A percentile compares a stretch with the other conserved stretches of the same genome.
phyloP scores from a whole-genome alignment of 2,329 filamentous ascomycete genomes.

The Neocatenulostroma microsporum region DNA sequence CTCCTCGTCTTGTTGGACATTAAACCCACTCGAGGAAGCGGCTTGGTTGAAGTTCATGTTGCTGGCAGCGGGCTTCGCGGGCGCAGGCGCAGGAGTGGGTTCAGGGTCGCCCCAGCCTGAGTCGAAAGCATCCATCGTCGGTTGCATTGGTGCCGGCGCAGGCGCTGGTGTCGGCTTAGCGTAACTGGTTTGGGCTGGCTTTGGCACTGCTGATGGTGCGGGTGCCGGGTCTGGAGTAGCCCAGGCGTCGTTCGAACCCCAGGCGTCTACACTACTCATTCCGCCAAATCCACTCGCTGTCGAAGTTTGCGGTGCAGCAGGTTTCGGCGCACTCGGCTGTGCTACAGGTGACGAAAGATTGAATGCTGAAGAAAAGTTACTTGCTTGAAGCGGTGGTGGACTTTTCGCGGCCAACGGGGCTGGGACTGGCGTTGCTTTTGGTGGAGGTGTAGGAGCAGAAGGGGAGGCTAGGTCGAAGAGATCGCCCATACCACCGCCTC shows the following conservation, averaged over 20 bases:
- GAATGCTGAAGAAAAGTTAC: constrained; percentile 59
- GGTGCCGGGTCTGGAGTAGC: constrained; percentile 51
- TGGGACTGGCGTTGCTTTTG: constrained; percentile 26
- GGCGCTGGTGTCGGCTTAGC: constrained; percentile 27
- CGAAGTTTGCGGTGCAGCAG: constrained; percentile 24
- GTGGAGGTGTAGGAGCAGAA: constrained; percentile 32
- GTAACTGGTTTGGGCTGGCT: constrained; percentile 30
- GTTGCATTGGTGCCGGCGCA: constrained; percentile 24
- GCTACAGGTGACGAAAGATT: constrained; percentile 59
- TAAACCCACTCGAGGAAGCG: constrained; percentile 20
- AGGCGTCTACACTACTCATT: constrained; percentile 60
- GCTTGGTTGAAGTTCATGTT: constrained; percentile 5
- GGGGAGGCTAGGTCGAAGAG: constrained; percentile 65
- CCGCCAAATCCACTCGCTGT: constrained; percentile 32
- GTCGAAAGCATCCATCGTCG: constrained; percentile 35
- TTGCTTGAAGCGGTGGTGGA: constrained; percentile 29
- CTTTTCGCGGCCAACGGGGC: constrained; percentile 24
- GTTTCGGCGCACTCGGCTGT: constrained; percentile 28
- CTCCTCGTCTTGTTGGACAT: constrained; percentile 82
- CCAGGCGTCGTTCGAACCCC: constrained; percentile 82
- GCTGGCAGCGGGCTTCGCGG: neutral
- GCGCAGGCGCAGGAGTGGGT: constrained; percentile 20
- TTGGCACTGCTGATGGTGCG: constrained; percentile 24
- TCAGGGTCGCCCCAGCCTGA: constrained; percentile 58
- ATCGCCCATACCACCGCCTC: constrained; percentile 58